phyloP scores from a whole-genome alignment of 306 rosid genomes.

The Corylus heterophylla region DNA sequence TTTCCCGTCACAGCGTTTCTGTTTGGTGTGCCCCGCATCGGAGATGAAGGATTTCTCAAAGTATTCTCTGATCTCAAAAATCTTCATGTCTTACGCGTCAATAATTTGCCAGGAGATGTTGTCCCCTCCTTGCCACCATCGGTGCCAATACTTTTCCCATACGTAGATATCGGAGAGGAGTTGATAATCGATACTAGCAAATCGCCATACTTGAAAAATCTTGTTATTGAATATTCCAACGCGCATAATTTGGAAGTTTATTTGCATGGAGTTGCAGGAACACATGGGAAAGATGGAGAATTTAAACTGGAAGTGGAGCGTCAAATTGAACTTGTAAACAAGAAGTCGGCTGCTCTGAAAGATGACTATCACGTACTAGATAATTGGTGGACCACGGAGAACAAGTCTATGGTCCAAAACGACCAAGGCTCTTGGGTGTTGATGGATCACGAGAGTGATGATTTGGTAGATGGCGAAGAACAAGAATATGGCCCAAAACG shows the following conservation, averaged over 20 bases:
- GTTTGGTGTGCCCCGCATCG: conserved; percentile 62
- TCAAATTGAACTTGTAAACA: conserved; percentile 55
- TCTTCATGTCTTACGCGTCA: conserved; percentile 42
- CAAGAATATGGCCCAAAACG: too few relatives aligned
- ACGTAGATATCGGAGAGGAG: conserved; percentile 58
- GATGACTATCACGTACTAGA: conserved; percentile 51
- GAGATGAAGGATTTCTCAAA: conserved; percentile 39
- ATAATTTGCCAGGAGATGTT: conserved; percentile 50
- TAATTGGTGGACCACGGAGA: conserved; percentile 48
- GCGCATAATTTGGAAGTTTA: conserved; percentile 69
- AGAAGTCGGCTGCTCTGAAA: conserved; percentile 37
- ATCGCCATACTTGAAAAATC: conserved; percentile 52
- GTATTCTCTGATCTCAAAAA: conserved; percentile 27
- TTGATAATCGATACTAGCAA: conserved; percentile 47
- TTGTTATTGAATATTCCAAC: conserved; percentile 13
- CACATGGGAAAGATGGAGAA: conserved; percentile 49
- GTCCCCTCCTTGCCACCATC: conserved; percentile 30
- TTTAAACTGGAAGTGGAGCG: conserved; percentile 57
- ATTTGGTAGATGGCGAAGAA: too few relatives aligned
- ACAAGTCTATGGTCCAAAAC: conserved; percentile 69
- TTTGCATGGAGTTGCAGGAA: conserved; percentile 79
- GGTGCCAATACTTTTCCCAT: conserved; percentile 15
- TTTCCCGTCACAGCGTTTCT: conserved; percentile 59
- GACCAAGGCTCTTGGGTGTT: conserved; percentile 60
- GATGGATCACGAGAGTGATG: conserved; percentile 56